Conservation (phyloP, 768 basidiomycete species). For the Psilocybe tampanensis region DNA sequence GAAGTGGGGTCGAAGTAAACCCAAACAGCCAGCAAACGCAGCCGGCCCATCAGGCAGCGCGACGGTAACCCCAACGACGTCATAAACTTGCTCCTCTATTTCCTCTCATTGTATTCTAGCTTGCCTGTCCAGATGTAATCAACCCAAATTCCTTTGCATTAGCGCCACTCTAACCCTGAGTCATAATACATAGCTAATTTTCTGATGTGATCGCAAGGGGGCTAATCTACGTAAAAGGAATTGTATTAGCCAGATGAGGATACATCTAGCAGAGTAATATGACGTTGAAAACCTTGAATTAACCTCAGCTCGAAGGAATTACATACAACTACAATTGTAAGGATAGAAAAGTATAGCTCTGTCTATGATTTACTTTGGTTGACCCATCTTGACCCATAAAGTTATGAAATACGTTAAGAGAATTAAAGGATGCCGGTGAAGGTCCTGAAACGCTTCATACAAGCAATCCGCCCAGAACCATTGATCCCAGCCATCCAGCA, state of each 20-base stretch:
- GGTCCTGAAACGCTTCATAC: constrained; percentile 12
- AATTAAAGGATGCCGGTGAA: not conserved
- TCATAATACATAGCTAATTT: no score
- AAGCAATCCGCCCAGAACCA: constrained; percentile 43
- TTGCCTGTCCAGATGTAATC: constrained; percentile 1
- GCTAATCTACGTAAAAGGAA: not conserved
- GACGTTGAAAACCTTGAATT: no score
- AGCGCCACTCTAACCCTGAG: no score
- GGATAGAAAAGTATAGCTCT: no score
- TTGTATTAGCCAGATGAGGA: not conserved
- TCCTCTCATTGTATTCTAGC: constrained; percentile 2
- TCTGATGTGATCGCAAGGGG: no score
- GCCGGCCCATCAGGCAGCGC: constrained; percentile 20
- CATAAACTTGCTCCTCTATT: not conserved
- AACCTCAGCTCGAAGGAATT: no score
- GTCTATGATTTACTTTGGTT: no score
- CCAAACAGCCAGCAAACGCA: constrained; percentile 32
- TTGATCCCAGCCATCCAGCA: constrained; percentile 43
- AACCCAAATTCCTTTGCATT: not conserved
- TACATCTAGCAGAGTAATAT: not conserved
- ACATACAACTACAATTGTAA: no score
- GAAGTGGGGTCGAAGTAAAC: constrained; percentile 87
- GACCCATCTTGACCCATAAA: not conserved
- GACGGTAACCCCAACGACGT: constrained; percentile 23
- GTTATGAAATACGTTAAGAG: not conserved